Evolutionary conservation across 2,329 filamentous ascomycete species (phyloP), one percentile per base, ranked within the genome.

Genomic region (Colletotrichum sublineola): DNA sequence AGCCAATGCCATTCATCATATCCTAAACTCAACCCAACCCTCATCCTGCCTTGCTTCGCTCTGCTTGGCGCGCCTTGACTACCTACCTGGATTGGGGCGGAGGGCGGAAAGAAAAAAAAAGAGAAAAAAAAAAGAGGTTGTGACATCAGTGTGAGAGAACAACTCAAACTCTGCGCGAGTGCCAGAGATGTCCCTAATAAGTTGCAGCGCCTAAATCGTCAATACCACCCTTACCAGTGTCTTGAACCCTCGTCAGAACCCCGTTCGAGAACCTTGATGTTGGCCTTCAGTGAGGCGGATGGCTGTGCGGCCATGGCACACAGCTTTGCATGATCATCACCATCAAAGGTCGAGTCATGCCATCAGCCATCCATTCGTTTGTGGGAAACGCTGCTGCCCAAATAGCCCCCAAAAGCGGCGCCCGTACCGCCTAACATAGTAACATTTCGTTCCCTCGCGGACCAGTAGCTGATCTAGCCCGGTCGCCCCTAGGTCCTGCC

Each of bases 401-500:
- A 52, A 40, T 44, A 40, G 15, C 38, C 55, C 24, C 31, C 36
- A 31, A 62, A 46, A 38, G 31, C n/a, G 42, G 29, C 46, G 4
- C 46, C 64, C 63, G 33, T 33, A 36, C 55, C 58, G 15, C 12
- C 29, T 52, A 44, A 55, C 44, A 66, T 31, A 44, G 73, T 14
- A 44, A 74, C 9, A n/a, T 58, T 53, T 60, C 24, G 40, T 38
- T 20, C n/a, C n/a, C n/a, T n/a, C n/a, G 36, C 42, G 66, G 63
- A 64, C 46, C 67, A 50, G 24, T 6, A 48, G 52, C 65, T 74
- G 40, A 75, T 56, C 63, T 42, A 38, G 31, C 38, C 48, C 29
- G 50, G 33, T 24, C 29, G 44, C 63, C 60, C 36, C 20, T 77
- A 95, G 91, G 92, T 94, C 53, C 84, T 97, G 24, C 89, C 93